These are phyloP conservation scores for Cudoniella acicularis DNA, from an alignment of 495 filamentous ascomycete genomes.

Conservation along the genomic window DNA sequence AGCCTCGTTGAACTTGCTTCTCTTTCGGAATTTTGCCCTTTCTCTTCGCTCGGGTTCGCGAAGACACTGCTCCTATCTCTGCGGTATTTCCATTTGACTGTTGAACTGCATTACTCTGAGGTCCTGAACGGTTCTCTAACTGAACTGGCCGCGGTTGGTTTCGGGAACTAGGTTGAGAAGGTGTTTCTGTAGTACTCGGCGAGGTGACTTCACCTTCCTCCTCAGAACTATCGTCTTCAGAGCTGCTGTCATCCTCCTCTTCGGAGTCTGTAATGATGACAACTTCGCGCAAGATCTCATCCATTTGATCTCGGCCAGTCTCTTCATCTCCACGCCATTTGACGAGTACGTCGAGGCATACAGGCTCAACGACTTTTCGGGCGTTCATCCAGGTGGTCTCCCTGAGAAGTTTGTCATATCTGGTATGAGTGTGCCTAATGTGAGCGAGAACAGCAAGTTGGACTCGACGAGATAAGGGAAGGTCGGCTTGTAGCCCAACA, in stretches of 20 bases:
- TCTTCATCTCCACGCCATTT: slow-evolving; percentile 89
- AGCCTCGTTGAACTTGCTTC: slow-evolving; percentile 32
- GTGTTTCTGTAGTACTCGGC: slow-evolving; percentile 15
- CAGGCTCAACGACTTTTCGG: slow-evolving; percentile 62
- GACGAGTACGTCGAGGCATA: slow-evolving; percentile 67
- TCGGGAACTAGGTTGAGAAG: slow-evolving; percentile 7
- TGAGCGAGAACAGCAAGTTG: slow-evolving; percentile 83
- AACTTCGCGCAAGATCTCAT: slow-evolving; percentile 77
- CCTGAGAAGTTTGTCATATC: slow-evolving; percentile 76
- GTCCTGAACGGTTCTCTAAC: not conserved
- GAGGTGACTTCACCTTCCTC: slow-evolving; percentile 26
- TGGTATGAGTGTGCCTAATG: slow-evolving; percentile 80
- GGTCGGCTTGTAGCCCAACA: slow-evolving; percentile 65
- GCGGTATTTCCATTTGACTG: not conserved
- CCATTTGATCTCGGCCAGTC: slow-evolving; percentile 66
- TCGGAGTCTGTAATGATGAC: slow-evolving; percentile 82
- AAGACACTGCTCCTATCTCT: slow-evolving; percentile 14
- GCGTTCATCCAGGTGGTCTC: slow-evolving; percentile 63
- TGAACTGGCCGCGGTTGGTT: slow-evolving; percentile 7
- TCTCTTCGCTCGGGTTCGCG: slow-evolving; percentile 14
- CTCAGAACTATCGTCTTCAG: slow-evolving; percentile 21
- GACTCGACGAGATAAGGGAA: slow-evolving; percentile 68
- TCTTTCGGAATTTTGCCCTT: slow-evolving; percentile 9
- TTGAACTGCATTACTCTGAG: not conserved
- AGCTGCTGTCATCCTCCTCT: slow-evolving; percentile 46